Evolutionary conservation across 1,284 basidiomycete species (phyloP), one percentile per base, ranked within the genome.

Genomic region (Leccinum subrobustum): DNA sequence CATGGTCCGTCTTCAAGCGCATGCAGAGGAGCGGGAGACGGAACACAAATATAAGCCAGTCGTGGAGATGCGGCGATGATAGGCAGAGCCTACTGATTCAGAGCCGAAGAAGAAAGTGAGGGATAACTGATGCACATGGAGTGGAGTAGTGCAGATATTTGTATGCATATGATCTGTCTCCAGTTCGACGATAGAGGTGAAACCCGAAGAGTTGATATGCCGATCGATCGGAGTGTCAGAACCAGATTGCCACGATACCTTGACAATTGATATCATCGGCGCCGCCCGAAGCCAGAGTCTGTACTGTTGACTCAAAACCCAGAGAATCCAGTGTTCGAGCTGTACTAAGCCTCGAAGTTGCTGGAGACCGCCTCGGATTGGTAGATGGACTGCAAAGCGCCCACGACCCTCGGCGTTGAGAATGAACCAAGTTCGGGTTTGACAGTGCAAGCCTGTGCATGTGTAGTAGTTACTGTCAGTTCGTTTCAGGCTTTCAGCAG

Each of bases 11-110:
- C 54, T 23, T 35, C 6, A n/a, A 54, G 12, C 12, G 33, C 20
- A 44, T 27, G 2, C 25, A 57, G 16, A 56, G 27, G 33, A 50
- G 11, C 8, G 8, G 8, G 8, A 11, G 14, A 9, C 35, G 44
- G 25, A 4, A 44, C 56, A n/a, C 14, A 55, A 35, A 8, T 44
- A 65, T 59, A 63, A 65, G 35, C 67, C 67, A 60, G 65, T 53
- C 62, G 67, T 63, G 60, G 48, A 52, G 54, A 44, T 23, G 11
- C 42, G 23, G 23, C 12, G 27, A 56, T 2, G 33, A 60, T 55
- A 8, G 7, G 42, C 7, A 37, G 18, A 35, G 27, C 48, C 48
- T 27, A 23, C 23, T 9, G 16, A 29, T 29, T 29, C 3, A 29
- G 29, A 20, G 18, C 42, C 18, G 11, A 4, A 20, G 42, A 27